phyloP scores from a whole-genome alignment of 2,329 filamentous ascomycete genomes.

The Sporothrix pseudoabietina region DNA sequence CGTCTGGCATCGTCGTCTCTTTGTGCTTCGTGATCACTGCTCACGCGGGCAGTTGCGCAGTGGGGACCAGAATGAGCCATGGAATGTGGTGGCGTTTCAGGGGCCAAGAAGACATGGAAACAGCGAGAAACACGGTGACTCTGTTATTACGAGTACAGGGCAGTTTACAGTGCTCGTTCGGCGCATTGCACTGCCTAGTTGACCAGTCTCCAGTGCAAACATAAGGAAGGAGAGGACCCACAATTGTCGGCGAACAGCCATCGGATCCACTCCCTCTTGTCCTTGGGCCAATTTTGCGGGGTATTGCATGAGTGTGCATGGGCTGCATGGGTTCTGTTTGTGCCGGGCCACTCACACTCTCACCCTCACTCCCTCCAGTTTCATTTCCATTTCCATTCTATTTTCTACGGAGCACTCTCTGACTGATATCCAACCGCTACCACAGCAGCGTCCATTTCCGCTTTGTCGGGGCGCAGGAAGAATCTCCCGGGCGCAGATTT shows the following conservation, averaged over 20 bases:
- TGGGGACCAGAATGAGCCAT: neutral
- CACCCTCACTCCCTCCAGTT: neutral
- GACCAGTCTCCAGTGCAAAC: neutral
- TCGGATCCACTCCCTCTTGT: neutral
- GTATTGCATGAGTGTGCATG: constrained; percentile 26
- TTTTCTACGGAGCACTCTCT: neutral
- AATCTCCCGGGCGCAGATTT: neutral
- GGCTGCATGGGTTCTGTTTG: neutral
- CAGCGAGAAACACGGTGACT: constrained; percentile 9
- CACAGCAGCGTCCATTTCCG: neutral
- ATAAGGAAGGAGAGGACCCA: neutral
- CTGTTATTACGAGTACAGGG: neutral
- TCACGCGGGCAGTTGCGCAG: constrained; percentile 7
- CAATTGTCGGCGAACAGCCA: neutral
- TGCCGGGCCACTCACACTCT: neutral
- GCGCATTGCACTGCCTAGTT: neutral
- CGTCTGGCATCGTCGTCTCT: constrained; percentile 10
- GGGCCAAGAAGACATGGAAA: constrained; percentile 2
- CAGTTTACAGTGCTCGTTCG: neutral
- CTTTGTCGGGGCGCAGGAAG: constrained; percentile 4
- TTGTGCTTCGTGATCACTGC: constrained; percentile 15
- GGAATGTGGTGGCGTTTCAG: neutral
- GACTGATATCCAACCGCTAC: neutral
- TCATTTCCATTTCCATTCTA: neutral
- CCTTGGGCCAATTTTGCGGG: constrained; percentile 30